A percentile compares a stretch with the other conserved stretches of the same genome.
phyloP scores from a whole-genome alignment of 2,329 filamentous ascomycete genomes.

The Aspergillus novofumigatus region DNA sequence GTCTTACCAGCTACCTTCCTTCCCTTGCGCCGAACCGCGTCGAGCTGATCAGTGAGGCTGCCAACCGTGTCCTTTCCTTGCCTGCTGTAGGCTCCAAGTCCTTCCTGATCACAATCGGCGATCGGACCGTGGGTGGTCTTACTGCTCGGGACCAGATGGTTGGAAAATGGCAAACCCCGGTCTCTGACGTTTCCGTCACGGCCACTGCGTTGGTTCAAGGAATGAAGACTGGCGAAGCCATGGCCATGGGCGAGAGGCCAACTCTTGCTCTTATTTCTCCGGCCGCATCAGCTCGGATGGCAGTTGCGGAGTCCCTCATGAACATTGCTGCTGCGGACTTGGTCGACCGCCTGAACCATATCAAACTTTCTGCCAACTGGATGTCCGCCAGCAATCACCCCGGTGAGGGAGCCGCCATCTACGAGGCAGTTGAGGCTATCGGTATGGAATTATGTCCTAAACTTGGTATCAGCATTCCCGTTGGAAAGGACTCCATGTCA shows the following conservation, averaged over 20 bases:
- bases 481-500: slow-evolving; percentile 96
- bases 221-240: slow-evolving; percentile 82
- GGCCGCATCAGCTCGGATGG: slow-evolving; percentile 90
- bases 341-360: slow-evolving; percentile 67
- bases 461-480: slow-evolving; percentile 88
- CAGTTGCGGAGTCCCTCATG: slow-evolving; percentile 87
- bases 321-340: slow-evolving; percentile 81
- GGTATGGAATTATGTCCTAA: slow-evolving; percentile 88
- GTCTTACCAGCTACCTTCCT: slow-evolving; percentile 63
- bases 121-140: slow-evolving; percentile 85
- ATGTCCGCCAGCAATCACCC: slow-evolving; percentile 95
- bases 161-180: slow-evolving; percentile 90
- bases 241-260: slow-evolving; percentile 94
- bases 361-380: slow-evolving; percentile 95
- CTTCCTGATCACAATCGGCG: slow-evolving; percentile 94
- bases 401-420: slow-evolving; percentile 86
- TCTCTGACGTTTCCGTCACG: slow-evolving; percentile 91
- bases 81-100: slow-evolving; percentile 94
- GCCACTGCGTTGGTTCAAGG: slow-evolving; percentile 72
- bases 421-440: slow-evolving; percentile 89
- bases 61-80: slow-evolving; percentile 74
- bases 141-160: slow-evolving; percentile 92
- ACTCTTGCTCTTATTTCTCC: slow-evolving; percentile 84
- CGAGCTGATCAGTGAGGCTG: slow-evolving; percentile 62
- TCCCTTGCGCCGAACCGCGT: slow-evolving; percentile 43